Percentiles rank a stretch among this genome's conserved stretches.
phyloP scores from a whole-genome alignment of 768 basidiomycete species.

The Myochromella boudieri region DNA sequence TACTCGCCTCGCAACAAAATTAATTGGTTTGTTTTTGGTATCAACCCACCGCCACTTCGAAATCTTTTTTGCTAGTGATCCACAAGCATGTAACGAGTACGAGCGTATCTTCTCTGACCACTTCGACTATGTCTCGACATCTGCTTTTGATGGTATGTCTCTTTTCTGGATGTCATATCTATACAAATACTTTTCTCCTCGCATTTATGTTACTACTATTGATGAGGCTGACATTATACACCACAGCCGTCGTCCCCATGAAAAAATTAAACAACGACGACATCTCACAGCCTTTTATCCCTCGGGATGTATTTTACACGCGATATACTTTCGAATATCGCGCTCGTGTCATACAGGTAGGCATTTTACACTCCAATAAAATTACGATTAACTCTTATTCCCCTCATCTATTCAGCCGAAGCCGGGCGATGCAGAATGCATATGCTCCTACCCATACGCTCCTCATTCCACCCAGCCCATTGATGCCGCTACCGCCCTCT shows the following conservation, averaged over 20 bases:
- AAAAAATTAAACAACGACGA: conserved; percentile 36
- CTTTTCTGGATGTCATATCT: too few species aligned
- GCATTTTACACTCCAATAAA: conserved; percentile 3
- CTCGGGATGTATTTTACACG: conserved; percentile 40
- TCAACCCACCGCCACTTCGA: background rate
- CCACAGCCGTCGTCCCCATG: conserved; percentile 34
- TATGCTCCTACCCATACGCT: conserved; percentile 46
- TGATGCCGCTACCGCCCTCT: too few species aligned
- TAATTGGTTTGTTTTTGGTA: background rate
- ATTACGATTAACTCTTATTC: background rate
- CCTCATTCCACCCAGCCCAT: conserved; percentile 37
- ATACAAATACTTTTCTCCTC: too few species aligned
- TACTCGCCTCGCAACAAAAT: background rate
- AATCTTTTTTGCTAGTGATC: too few species aligned
- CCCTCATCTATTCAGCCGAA: conserved; percentile 36
- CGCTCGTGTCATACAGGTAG: conserved; percentile 33
- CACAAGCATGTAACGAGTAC: conserved; percentile 36
- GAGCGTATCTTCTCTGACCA: conserved; percentile 54
- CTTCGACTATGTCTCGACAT: conserved; percentile 44
- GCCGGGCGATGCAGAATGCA: conserved; percentile 36
- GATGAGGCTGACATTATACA: background rate
- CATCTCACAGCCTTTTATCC: conserved; percentile 39
- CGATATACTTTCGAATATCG: conserved; percentile 43
- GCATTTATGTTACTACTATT: too few species aligned
- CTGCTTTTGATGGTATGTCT: conserved; percentile 44